Base-by-base conservation (phyloP, 441 rosid species). In the Adansonia rubrostipa region DNA sequence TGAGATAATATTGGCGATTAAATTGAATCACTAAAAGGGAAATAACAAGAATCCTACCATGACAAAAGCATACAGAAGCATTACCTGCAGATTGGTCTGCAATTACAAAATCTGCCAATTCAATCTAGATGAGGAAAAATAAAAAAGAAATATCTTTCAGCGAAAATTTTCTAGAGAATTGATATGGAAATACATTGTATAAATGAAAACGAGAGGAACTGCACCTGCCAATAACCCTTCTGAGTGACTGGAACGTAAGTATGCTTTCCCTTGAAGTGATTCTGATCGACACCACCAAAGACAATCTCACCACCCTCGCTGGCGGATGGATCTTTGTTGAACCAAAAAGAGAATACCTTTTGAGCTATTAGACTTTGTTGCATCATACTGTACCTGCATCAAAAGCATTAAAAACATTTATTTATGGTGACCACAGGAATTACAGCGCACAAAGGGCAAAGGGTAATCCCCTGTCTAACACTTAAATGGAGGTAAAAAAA, bases 141-240 rank as follows among this genome's bases (percentile, higher is more conserved):
- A 19, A 56, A n/a, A 15, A 36, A 10, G n/a, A 17, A 71, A 9
- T 15, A 51, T 51, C 9, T 50, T 51, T 79, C 78, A 74, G 40
- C 24, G 54, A n/a, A 15, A 15, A 36, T 22, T 47, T 62, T 24
- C 19, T 11, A 60, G 19, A 58, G 20, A 24, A 1, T 6, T 42
- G 58, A 48, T 22, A 53, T 28, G 40, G 20, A 61, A 45, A 3
- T n/a, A 14, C 36, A 10, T 72, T 54, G 54, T 54, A 36, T n/a
- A 56, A 15, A 75, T 45, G 54, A 63, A 47, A 28, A 48, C 24
- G 53, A 58, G 19, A 22, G 19, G 63, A 58, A 61, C n/a, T 74
- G 56, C 20, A 86, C 89, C 89, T 84, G 94, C 94, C 94, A 90
- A 73, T 90, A 89, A 82, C 92, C 92, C 78, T 82, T 87, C 79